Base-by-base conservation (phyloP, 345 rosid species). In the Capsella bursapastoris region DNA sequence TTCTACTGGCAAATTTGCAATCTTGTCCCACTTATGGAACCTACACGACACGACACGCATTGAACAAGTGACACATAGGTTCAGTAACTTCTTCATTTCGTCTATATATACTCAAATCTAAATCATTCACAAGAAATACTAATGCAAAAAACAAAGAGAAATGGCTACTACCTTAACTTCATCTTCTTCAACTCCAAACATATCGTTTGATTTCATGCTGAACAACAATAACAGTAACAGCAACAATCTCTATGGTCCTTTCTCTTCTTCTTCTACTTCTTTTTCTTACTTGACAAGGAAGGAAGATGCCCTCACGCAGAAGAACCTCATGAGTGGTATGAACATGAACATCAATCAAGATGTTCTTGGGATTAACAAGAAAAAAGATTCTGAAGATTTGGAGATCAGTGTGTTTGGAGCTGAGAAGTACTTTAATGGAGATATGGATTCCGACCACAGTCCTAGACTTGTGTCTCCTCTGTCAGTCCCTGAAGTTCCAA, bases 381-480 rank as follows among this genome's bases (percentile, higher is more conserved):
- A 85, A 77, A 80, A 85, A 77, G 80, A 61, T 63, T 57, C 80
- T 70, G 87, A 83, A 28, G 92, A 87, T 51, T 78, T 82, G 69
- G 98, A 88, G 73, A 87, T 92, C 31, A 89, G 93, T 62, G 88
- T 92, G 37, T 92, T 92, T 28, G 81, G 88, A 63, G 98, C 98
- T 25, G 98, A 92, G 77, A 92, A 84, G 61, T 92, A 92, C 68
- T 92, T 92, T 80, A 87, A 83, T 37, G 93, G 90, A 64, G 82
- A 60, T 29, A 84, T 78, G 29, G 94, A 88, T 63, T 63, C 80
- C 8, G 75, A 64, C 38, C 75, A 31, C 4, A 66, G 80, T 66
- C 81, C 87, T 29, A 78, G 79, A 80, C 55, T 60, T 58, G 43
- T 73, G 53, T 13, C 73, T 72, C 47, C 74, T 63, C 47, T 57